Conservation (phyloP, 2,329 filamentous ascomycete species). For the Colletotrichum sansevieriae region DNA sequence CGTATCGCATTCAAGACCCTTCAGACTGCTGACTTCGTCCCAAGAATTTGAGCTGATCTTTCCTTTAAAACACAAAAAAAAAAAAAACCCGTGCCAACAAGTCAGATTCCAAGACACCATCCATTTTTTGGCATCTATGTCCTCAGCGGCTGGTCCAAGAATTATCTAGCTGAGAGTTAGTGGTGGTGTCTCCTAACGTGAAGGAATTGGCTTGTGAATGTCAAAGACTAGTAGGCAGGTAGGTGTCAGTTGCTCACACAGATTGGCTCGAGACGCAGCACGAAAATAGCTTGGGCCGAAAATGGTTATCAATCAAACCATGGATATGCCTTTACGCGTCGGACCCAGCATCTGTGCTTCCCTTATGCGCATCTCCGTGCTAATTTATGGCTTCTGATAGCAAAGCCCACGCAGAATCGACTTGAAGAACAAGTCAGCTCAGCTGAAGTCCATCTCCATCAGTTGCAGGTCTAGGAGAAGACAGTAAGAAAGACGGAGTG, state of each 20-base stretch:
- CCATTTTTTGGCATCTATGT: neutral
- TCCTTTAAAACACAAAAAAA: neutral
- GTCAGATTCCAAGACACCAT: neutral
- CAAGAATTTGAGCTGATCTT: conserved; percentile 29
- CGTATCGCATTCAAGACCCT: conserved; percentile 21
- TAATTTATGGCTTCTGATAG: conserved; percentile 5
- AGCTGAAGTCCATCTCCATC: neutral
- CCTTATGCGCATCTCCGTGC: neutral
- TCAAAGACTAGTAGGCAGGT: neutral
- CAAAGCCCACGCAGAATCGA: conserved; percentile 11
- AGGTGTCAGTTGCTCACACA: neutral
- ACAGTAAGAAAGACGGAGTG: too few relatives aligned
- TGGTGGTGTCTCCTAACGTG: neutral
- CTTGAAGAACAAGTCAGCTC: neutral
- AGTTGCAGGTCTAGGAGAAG: too few relatives aligned
- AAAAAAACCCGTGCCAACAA: neutral
- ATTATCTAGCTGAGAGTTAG: neutral
- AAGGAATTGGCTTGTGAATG: conserved; percentile 20
- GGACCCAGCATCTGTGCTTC: neutral
- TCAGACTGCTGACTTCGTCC: conserved; percentile 35
- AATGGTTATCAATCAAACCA: neutral
- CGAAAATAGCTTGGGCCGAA: conserved; percentile 11
- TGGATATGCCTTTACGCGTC: neutral
- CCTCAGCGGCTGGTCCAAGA: neutral
- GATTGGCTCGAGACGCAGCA: neutral